Conservation (phyloP, 2,329 filamentous ascomycete genomes). For the Fusarium tupiense region DNA sequence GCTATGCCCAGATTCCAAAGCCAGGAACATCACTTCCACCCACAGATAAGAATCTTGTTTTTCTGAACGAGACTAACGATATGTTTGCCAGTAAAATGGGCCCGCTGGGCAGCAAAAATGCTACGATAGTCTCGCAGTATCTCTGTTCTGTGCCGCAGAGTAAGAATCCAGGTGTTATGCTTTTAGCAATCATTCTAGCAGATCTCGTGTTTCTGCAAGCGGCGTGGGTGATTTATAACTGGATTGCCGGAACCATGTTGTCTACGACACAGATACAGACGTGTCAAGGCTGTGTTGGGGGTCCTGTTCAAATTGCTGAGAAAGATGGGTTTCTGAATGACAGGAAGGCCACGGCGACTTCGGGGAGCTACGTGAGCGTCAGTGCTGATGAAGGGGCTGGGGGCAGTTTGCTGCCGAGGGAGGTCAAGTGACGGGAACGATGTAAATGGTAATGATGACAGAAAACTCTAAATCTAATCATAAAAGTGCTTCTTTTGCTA, state of each 20-base stretch:
- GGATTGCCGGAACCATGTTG: constrained; percentile 5
- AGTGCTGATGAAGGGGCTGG: neutral
- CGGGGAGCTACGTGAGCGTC: neutral
- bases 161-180: constrained; percentile 21
- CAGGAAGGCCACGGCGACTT: neutral
- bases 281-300: constrained; percentile 1
- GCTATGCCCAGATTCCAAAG: constrained; percentile 3
- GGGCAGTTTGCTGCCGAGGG: accelerated
- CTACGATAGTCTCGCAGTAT: constrained; percentile 23
- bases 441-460: neutral
- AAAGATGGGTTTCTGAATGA: neutral
- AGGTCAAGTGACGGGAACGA: neutral
- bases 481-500: neutral
- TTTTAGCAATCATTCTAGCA: constrained; percentile 17
- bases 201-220: constrained; percentile 29
- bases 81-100: constrained; percentile 4
- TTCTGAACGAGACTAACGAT: constrained; percentile 14
- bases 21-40: neutral
- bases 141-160: constrained; percentile 21
- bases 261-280: neutral
- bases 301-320: neutral
- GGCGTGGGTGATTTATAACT: constrained; percentile 15
- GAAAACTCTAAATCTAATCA: neutral
- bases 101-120: neutral
- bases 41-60: neutral